Evolutionary conservation across 2,329 filamentous ascomycete species (phyloP), one percentile per base, ranked within the genome.

Genomic region (Tetracladium maxilliforme): DNA sequence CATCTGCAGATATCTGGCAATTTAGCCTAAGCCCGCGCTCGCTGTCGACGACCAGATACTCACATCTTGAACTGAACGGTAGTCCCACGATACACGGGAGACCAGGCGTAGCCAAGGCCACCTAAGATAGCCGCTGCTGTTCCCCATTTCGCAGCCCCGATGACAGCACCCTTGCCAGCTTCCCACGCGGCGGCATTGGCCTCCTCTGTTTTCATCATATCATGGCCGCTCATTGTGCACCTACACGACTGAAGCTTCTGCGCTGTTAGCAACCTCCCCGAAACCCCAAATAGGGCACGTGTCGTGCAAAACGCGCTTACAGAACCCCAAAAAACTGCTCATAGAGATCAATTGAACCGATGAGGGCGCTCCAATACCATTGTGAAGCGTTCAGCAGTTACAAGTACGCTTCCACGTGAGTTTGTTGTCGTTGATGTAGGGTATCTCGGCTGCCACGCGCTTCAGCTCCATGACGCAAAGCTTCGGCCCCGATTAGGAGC

Each of bases 41-140:
- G 9, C 3, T 22, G 10, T 10, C 4, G 13, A 17, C 21, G 24
- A 17, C n/a, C n/a, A 15, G 13, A 24, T 24, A 53, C 69, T 41
- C 62, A 81, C 76, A 78, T 70, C 54, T 82, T 82, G 51, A 82
- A 82, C 43, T 82, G 77, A 24, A 81, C 55, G 2, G 77, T 83
- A 33, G 79, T 52, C 3, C 72, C 65, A 13, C 77, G 64, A 44
- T 86, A 87, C 12, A 86, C 41, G 0, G 80, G 80, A 26, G 72
- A 80, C 39, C 71, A 61, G 13, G 57, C 52, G 34, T 70, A 75
- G 11, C 70, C 79, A 6, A 70, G 40, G 13, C 57, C 72, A 12
- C 65, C 73, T 6, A 80, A 54, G 14, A 75, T 44, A 1, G 64
- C 73, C 10, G 68, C 64, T 29, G 61, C 69, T n/a, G 64, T 51